phyloP scores from a whole-genome alignment of 2,329 filamentous ascomycete species.

The Aureobasidium namibiae region DNA sequence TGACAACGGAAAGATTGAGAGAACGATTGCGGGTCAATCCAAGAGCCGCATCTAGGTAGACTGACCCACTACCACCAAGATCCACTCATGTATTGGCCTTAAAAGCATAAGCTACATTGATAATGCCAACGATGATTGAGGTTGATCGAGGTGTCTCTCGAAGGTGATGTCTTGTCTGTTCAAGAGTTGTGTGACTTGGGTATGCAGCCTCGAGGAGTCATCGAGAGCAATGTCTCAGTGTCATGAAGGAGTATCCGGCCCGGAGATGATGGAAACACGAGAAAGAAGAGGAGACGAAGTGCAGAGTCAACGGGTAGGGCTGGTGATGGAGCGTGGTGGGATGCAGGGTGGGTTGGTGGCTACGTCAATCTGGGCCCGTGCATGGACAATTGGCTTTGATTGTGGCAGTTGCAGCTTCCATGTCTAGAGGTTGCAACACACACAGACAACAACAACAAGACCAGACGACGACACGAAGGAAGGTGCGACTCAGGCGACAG shows the following conservation, averaged over 20 bases:
- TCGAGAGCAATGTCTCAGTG: background rate
- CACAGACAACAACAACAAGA: background rate
- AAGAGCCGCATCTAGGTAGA: too few species aligned
- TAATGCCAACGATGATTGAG: too few species aligned
- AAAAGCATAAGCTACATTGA: too few species aligned
- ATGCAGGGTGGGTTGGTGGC: background rate
- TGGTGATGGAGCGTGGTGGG: background rate
- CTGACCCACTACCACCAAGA: too few species aligned
- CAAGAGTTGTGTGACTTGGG: background rate
- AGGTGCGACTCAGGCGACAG: slow-evolving; percentile 1
- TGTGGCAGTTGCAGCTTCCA: slow-evolving; percentile 9
- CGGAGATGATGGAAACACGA: background rate
- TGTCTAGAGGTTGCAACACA: background rate
- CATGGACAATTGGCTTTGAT: slow-evolving; percentile 5
- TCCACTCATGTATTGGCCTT: too few species aligned
- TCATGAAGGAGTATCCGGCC: too few species aligned
- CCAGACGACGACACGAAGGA: background rate
- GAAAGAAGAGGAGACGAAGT: background rate
- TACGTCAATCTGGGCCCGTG: slow-evolving; percentile 9
- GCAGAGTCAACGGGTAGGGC: background rate
- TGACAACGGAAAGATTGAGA: too few species aligned
- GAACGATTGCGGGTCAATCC: too few species aligned
- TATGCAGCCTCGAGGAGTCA: background rate
- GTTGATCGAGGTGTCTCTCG: background rate
- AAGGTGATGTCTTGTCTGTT: background rate